Evolutionary conservation across 2,329 filamentous ascomycete genomes (phyloP).

Genomic region (Fusarium tuaranense): DNA sequence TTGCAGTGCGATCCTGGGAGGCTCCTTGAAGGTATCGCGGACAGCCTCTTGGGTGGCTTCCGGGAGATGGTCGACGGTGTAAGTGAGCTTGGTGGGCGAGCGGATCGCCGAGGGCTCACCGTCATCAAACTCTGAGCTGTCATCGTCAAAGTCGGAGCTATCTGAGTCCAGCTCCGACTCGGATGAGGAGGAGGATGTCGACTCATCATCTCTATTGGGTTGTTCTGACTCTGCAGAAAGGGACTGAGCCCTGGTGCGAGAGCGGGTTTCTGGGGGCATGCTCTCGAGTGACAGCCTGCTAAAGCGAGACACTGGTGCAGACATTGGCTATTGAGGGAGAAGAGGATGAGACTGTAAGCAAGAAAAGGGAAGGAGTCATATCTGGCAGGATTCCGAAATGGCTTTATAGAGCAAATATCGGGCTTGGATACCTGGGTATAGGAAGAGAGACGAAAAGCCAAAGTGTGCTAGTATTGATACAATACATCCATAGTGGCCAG

Average conservation of each 20-base stretch:
- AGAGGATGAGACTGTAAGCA: not conserved
- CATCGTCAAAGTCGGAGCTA: slow-evolving; percentile 32
- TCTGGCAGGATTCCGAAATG: slow-evolving; percentile 10
- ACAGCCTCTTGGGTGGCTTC: slow-evolving; percentile 53
- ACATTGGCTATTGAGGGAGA: slow-evolving; percentile 36
- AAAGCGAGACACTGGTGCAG: slow-evolving; percentile 41
- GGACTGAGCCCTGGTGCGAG: slow-evolving; percentile 26
- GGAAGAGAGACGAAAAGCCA: not conserved
- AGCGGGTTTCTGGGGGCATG: slow-evolving; percentile 44
- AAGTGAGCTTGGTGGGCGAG: slow-evolving; percentile 56
- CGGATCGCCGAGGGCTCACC: slow-evolving; percentile 46
- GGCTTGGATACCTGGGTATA: not conserved
- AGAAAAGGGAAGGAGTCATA: not conserved
- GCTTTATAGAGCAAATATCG: slow-evolving; percentile 35
- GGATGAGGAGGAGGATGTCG: slow-evolving; percentile 41
- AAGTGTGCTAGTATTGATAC: slow-evolving; percentile 6
- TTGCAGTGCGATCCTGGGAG: slow-evolving; percentile 62
- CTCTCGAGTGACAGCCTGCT: slow-evolving; percentile 47
- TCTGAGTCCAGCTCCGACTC: slow-evolving; percentile 37
- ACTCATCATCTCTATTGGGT: slow-evolving; percentile 33
- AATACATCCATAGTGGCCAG: slow-evolving; percentile 11
- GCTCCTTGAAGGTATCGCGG: slow-evolving; percentile 59
- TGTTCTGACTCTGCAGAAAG: slow-evolving; percentile 12
- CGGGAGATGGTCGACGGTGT: slow-evolving; percentile 55
- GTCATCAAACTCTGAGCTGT: slow-evolving; percentile 50